Base-by-base conservation (phyloP, 805 yeast species). In the Lipomyces yamanashiensis region DNA sequence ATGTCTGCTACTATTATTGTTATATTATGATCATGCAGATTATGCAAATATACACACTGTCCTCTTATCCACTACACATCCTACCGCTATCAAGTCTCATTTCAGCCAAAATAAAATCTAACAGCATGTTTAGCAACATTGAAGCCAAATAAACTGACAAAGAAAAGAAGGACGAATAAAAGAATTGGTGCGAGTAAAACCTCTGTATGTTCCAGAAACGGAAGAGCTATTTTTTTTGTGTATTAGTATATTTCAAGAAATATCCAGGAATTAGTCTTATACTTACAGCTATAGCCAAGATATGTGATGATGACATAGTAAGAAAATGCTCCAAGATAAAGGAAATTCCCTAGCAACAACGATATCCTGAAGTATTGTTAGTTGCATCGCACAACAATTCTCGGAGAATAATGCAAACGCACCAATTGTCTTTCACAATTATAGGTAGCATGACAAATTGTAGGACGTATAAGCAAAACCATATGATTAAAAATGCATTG, bases 251-350 rank as follows among this genome's bases (percentile, higher is more conserved):
- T 13, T 39, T 39, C n/a, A 39, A 13, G n/a, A 39, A n/a, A 13
- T 39, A 39, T 6, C 7, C 43, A n/a, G n/a, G n/a, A n/a, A 39
- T 39, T n/a, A 39, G n/a, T 13, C 13, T 3, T 2, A 39, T 6
- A n/a, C 72, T 10, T 62, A 64, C 90, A 80, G 79, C 90, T 83
- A 78, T 89, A 92, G n/a, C 98, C 98, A 71, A 91, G 85, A 74
- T 92, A 92, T 1, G 97, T 87, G 58, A 92, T 83, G 59, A 89
- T 81, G 70, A 86, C 85, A 76, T 92, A 92, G 73, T 89, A 89
- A 19, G 87, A 83, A 54, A 89, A 76, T 36, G 96, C 87, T 6
- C 83, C 84, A 70, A 89, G 82, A 71, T 92, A 92, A 43, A 92
- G 78, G 0, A 90, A 79, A 75, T 92, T 92, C 0, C 97, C 97